A percentile compares a stretch with the other conserved stretches of the same genome.
These are phyloP conservation scores for Ambrosia hybrid DNA, from an alignment of 140 eudicot genomes.

Conservation along the genomic window DNA sequence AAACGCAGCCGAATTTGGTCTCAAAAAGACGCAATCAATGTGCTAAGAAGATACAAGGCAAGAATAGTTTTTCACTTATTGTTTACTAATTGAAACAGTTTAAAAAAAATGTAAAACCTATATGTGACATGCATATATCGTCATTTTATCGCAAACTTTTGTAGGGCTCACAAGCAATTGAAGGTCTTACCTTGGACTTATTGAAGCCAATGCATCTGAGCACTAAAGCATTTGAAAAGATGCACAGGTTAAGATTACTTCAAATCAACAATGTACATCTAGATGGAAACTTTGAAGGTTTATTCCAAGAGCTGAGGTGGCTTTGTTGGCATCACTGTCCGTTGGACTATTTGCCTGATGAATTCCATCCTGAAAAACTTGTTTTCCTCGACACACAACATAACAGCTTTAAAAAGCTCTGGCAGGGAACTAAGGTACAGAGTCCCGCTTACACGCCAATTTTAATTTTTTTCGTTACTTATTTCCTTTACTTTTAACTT, in stretches of 20 bases:
- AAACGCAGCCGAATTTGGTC: conserved; percentile 25
- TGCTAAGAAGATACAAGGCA: conserved; percentile 25
- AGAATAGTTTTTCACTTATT: conserved; percentile 1
- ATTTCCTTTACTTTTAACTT: background rate
- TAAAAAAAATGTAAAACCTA: background rate
- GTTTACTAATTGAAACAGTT: background rate
- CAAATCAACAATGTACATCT: conserved; percentile 19
- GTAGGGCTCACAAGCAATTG: conserved; percentile 24
- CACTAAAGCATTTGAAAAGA: conserved; percentile 26
- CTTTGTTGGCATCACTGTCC: conserved; percentile 25
- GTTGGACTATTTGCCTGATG: conserved; percentile 15
- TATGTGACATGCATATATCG: background rate
- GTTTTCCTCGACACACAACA: conserved; percentile 22
- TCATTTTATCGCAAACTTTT: background rate
- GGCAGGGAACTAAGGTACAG: conserved; percentile 27
- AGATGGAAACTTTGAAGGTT: conserved; percentile 26
- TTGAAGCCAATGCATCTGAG: background rate
- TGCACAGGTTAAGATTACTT: conserved; percentile 31
- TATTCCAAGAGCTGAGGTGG: conserved; percentile 25
- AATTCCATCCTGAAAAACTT: conserved; percentile 21
- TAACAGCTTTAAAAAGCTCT: conserved; percentile 14
- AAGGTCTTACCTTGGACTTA: conserved; percentile 6
- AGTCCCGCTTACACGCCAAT: background rate
- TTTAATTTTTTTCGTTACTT: background rate
- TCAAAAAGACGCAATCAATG: conserved; percentile 19